Evolutionary conservation across 2,329 filamentous ascomycete species (phyloP).

Genomic region (Huntiella omanensis): DNA sequence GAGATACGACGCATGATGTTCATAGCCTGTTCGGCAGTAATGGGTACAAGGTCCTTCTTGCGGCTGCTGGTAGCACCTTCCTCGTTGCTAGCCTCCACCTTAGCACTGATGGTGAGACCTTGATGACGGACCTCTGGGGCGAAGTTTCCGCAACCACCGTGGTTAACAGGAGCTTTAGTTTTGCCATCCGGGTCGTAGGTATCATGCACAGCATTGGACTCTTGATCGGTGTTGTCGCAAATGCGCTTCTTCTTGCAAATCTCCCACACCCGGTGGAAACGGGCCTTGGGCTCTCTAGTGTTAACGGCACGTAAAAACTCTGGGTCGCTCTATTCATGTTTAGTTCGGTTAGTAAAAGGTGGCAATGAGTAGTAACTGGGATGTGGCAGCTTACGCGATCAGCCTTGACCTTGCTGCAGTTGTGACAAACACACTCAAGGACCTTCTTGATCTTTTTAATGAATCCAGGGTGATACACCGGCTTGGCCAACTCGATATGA

Average conservation of each 20-base stretch:
- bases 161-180: conserved; percentile 32
- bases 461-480: conserved; percentile 89
- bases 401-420: conserved; percentile 92
- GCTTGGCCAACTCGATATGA: conserved; percentile 92
- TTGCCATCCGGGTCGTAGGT: conserved; percentile 44
- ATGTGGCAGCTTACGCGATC: conserved; percentile 75
- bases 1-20: conserved; percentile 74
- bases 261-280: conserved; percentile 84
- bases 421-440: conserved; percentile 95
- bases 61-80: conserved; percentile 19
- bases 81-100: conserved; percentile 50
- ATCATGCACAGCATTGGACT: conserved; percentile 49
- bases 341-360: conserved; percentile 32
- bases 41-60: conserved; percentile 58
- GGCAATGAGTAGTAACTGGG: neutral
- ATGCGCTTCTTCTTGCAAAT: conserved; percentile 74
- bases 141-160: conserved; percentile 84
- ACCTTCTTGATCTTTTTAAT: conserved; percentile 99
- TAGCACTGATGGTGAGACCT: conserved; percentile 51
- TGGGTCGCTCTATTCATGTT: conserved; percentile 48
- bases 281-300: conserved; percentile 79
- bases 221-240: conserved; percentile 64
- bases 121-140: conserved; percentile 79
- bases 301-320: conserved; percentile 67
- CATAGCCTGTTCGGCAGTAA: conserved; percentile 70